Conservation (phyloP, 257 asterid genomes). For the Capsicum chinense region DNA sequence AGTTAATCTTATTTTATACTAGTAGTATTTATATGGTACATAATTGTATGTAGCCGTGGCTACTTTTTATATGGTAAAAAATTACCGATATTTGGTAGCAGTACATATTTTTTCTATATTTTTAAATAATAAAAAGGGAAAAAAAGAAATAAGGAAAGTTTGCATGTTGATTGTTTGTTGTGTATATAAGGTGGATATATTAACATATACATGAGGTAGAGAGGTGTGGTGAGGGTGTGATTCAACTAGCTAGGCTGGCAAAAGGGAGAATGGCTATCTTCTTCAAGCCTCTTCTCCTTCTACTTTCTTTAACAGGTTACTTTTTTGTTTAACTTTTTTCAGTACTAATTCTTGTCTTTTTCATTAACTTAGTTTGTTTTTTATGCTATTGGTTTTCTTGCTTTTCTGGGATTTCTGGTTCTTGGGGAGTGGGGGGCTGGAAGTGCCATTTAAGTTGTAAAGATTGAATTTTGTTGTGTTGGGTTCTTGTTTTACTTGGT, state of each 20-base stretch:
- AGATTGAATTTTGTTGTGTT: not conserved
- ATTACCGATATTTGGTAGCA: no score
- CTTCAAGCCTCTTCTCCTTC: slow-evolving; percentile 50
- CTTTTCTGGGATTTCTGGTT: not conserved
- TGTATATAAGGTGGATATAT: slow-evolving; percentile 30
- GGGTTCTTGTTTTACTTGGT: not conserved
- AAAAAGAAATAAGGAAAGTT: not conserved
- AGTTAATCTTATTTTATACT: no score
- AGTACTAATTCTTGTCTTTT: not conserved
- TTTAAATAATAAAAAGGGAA: no score
- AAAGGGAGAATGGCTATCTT: slow-evolving; percentile 61
- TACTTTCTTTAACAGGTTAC: slow-evolving; percentile 60
- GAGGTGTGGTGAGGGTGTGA: slow-evolving; percentile 47
- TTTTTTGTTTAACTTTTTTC: not conserved
- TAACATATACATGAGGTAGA: slow-evolving; percentile 25
- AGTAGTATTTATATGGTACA: no score
- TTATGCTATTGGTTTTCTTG: not conserved
- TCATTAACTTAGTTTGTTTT: not conserved
- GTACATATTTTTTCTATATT: no score
- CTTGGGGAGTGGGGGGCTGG: not conserved
- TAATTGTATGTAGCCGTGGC: no score
- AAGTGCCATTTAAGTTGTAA: not conserved
- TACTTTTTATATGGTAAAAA: no score
- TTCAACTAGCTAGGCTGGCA: slow-evolving; percentile 55
- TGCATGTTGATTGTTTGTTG: slow-evolving; percentile 18